Percentiles rank a stretch among this genome's conserved stretches.
Evolutionary conservation across 805 yeast genomes (phyloP).

Genomic region (Hanseniaspora occidentalis): DNA sequence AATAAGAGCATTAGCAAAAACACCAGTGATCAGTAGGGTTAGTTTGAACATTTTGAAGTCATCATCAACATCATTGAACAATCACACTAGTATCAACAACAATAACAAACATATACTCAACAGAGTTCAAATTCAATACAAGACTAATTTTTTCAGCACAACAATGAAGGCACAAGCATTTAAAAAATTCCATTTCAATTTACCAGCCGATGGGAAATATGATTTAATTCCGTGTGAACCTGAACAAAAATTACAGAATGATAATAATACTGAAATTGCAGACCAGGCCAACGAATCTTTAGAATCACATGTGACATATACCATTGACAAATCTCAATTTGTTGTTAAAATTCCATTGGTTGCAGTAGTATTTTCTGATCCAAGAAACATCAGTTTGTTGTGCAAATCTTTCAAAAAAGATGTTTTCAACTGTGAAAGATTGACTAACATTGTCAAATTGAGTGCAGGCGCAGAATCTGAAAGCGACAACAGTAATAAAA

Average conservation of each 20-base stretch:
- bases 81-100: too few relatives aligned
- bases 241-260: too few relatives aligned
- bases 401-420: slow-evolving; percentile 47
- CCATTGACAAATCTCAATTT: slow-evolving; percentile 57
- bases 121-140: too few relatives aligned
- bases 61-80: too few relatives aligned
- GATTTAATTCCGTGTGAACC: too few relatives aligned
- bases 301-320: too few relatives aligned
- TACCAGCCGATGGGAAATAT: neutral
- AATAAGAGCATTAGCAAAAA: too few relatives aligned
- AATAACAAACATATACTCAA: too few relatives aligned
- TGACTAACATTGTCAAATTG: slow-evolving; percentile 52
- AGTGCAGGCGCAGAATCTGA: slow-evolving; percentile 13
- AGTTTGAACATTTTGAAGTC: too few relatives aligned
- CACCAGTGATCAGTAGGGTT: too few relatives aligned
- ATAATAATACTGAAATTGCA: too few relatives aligned
- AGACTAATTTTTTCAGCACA: neutral
- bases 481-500: slow-evolving; percentile 6
- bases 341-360: slow-evolving; percentile 42
- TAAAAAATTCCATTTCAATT: neutral
- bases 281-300: too few relatives aligned
- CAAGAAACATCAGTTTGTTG: slow-evolving; percentile 46
- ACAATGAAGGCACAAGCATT: neutral
- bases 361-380: slow-evolving; percentile 60
- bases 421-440: slow-evolving; percentile 55